A percentile compares a stretch with the other conserved stretches of the same genome.
phyloP scores from a whole-genome alignment of 2,329 filamentous ascomycete species.

The Neurospora sp. region DNA sequence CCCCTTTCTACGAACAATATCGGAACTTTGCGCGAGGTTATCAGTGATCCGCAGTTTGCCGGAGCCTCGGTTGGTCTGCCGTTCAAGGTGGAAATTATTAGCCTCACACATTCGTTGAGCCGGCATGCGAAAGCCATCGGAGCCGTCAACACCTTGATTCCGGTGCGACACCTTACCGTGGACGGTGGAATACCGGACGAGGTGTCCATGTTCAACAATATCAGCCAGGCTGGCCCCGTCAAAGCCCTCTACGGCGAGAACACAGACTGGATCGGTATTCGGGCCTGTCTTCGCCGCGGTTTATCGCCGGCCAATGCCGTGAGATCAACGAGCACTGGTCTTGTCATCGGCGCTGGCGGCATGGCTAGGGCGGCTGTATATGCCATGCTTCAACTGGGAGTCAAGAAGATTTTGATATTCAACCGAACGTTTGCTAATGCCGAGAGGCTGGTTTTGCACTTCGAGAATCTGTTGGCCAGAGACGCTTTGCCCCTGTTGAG shows the following conservation, averaged over 20 bases:
- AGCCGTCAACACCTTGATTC: conserved; percentile 67
- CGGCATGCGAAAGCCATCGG: conserved; percentile 66
- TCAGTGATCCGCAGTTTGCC: conserved; percentile 58
- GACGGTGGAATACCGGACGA: conserved; percentile 49
- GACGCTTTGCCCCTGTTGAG: conserved; percentile 33
- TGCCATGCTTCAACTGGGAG: conserved; percentile 67
- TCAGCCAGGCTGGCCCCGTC: conserved; percentile 56
- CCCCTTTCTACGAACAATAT: conserved; percentile 54
- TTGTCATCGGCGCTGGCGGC: conserved; percentile 58
- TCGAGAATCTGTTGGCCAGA: conserved; percentile 44
- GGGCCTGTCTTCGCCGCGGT: conserved; percentile 61
- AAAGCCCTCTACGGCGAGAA: conserved; percentile 68
- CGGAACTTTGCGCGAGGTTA: conserved; percentile 52
- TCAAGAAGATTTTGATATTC: conserved; percentile 64
- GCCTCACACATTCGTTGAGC: conserved; percentile 58
- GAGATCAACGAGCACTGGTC: conserved; percentile 41
- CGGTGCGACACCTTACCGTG: conserved; percentile 46
- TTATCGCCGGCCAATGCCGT: conserved; percentile 63
- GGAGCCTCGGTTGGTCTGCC: conserved; percentile 64
- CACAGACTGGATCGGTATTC: conserved; percentile 73
- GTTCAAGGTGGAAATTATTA: conserved; percentile 66
- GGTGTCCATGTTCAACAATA: conserved; percentile 40
- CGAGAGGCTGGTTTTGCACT: conserved; percentile 57
- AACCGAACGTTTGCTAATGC: conserved; percentile 63
- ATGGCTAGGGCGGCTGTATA: conserved; percentile 75